Evolutionary conservation across 805 yeast genomes (phyloP).

Genomic region (Wickerhamiella parazyma): DNA sequence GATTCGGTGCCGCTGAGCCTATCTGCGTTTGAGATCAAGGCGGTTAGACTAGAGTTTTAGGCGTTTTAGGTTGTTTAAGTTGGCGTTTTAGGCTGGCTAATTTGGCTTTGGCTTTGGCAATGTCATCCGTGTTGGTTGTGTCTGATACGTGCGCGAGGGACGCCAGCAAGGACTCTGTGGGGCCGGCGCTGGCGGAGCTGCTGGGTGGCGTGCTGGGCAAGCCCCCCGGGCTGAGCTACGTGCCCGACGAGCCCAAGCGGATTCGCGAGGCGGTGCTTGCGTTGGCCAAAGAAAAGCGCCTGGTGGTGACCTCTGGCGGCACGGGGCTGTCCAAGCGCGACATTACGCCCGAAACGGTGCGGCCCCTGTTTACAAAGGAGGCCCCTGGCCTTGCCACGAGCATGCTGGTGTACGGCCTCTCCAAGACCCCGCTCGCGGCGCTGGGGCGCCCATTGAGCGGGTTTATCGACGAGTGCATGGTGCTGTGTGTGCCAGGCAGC

Average conservation of each 20-base stretch:
- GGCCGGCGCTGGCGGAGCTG: slow-evolving; percentile 20
- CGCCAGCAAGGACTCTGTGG: slow-evolving; percentile 26
- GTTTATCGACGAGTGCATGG: slow-evolving; percentile 24
- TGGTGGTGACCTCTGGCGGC: slow-evolving; percentile 39
- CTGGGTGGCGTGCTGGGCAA: slow-evolving; percentile 13
- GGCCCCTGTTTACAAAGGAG: slow-evolving; percentile 30
- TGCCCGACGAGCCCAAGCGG: slow-evolving; percentile 28
- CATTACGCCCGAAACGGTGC: slow-evolving; percentile 39
- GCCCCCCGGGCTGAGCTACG: slow-evolving; percentile 15
- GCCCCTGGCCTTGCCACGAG: slow-evolving; percentile 40
- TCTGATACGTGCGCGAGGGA: slow-evolving; percentile 32
- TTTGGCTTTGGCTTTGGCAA: not conserved
- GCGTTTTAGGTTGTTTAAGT: too few relatives aligned
- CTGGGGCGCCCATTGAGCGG: slow-evolving; percentile 42
- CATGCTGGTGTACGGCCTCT: slow-evolving; percentile 33
- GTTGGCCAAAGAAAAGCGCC: slow-evolving; percentile 19
- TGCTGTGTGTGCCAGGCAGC: slow-evolving; percentile 41
- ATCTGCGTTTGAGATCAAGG: slow-evolving; percentile 69
- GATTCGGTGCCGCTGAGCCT: slow-evolving; percentile 30
- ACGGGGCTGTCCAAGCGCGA: slow-evolving; percentile 38
- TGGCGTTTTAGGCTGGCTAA: too few relatives aligned
- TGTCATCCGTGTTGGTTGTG: slow-evolving; percentile 27
- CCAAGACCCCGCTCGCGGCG: slow-evolving; percentile 36
- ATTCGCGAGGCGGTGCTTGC: slow-evolving; percentile 24
- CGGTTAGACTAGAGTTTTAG: slow-evolving; percentile 34